Evolutionary conservation across 441 rosid genomes (phyloP), one percentile per base, ranked within the genome.

Genomic region (Erodium texanum): DNA sequence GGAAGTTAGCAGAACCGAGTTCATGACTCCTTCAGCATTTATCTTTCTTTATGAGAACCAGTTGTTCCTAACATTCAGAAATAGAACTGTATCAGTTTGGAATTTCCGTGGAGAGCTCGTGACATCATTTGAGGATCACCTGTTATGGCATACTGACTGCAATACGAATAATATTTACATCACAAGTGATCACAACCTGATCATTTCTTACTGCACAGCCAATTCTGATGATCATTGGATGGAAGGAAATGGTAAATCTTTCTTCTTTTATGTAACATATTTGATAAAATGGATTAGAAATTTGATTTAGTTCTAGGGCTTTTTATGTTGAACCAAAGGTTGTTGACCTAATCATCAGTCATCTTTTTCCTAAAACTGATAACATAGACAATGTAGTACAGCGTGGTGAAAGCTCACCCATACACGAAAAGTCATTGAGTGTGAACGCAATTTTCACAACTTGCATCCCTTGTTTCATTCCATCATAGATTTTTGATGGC

Each of bases 131-230:
- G 96, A 89, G 78, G 96, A 89, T 79, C 99, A 91, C 76, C 82
- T 85, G 61, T 76, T 87, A 74, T 91, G 97, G 96, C 89, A 91
- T 82, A 91, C 96, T n/a, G 97, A 91, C 71, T 89, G 96, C 78
- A 91, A 93, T 78, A 93, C 99, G 32, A 91, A 89, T 74, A 91
- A 91, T 75, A 93, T 91, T 70, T 87, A 89, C 77, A 91, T 89
- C 70, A 89, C 99, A 50, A 89, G 93, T 0, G 93, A 89, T 76
- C 96, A 89, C 83, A 96, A 94, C 81, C 89, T 94, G 68, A 94
- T 94, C 67, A 91, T 94, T 71, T 94, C 99, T 50, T 91, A 91
- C 79, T 91, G 97, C 90, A 91, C 91, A 80, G 96, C 92, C 63
- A 92, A 89, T 71, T 74, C 89, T 62, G 90, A 87, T 3, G 96